Percentiles rank a stretch among this genome's conserved stretches.
phyloP scores from a whole-genome alignment of 306 rosid genomes.

The Astragalus glycyphyllos region DNA sequence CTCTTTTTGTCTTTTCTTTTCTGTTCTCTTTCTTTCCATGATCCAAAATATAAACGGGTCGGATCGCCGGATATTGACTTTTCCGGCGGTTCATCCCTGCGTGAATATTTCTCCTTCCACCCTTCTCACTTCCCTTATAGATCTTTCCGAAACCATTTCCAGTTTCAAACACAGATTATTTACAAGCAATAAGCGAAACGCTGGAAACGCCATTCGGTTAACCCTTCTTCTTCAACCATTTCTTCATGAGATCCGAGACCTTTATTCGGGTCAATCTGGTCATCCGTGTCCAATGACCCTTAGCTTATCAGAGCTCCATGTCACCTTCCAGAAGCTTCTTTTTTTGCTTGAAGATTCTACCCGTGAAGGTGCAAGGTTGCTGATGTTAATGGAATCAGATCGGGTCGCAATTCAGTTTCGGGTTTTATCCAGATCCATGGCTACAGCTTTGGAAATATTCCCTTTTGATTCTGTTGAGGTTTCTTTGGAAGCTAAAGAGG shows the following conservation, averaged over 20 bases:
- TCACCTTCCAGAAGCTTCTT: constrained; percentile 67
- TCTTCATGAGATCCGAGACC: constrained; percentile 57
- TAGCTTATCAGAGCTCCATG: constrained; percentile 70
- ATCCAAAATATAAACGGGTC: constrained; percentile 44
- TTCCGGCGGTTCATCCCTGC: constrained; percentile 80
- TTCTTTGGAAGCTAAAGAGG: constrained; percentile 57
- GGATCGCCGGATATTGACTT: constrained; percentile 70
- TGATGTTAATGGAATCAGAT: constrained; percentile 66
- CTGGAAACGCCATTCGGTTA: constrained; percentile 51
- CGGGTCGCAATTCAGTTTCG: constrained; percentile 58
- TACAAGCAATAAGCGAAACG: constrained; percentile 61
- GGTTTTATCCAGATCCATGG: constrained; percentile 54
- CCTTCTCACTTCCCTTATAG: constrained; percentile 54
- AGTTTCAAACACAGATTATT: constrained; percentile 45
- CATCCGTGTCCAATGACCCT: constrained; percentile 49
- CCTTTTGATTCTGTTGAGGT: constrained; percentile 46
- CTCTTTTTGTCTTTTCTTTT: too few species aligned
- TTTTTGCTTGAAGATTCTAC: constrained; percentile 64
- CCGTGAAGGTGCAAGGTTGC: constrained; percentile 62
- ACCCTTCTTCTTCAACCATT: constrained; percentile 58
- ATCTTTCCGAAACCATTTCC: constrained; percentile 50
- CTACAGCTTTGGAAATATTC: constrained; percentile 67
- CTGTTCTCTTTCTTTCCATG: constrained; percentile 47
- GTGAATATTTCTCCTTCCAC: constrained; percentile 49
- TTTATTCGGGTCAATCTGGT: constrained; percentile 35